phyloP scores from a whole-genome alignment of 768 basidiomycete species.

The Filobasidium floriforme region DNA sequence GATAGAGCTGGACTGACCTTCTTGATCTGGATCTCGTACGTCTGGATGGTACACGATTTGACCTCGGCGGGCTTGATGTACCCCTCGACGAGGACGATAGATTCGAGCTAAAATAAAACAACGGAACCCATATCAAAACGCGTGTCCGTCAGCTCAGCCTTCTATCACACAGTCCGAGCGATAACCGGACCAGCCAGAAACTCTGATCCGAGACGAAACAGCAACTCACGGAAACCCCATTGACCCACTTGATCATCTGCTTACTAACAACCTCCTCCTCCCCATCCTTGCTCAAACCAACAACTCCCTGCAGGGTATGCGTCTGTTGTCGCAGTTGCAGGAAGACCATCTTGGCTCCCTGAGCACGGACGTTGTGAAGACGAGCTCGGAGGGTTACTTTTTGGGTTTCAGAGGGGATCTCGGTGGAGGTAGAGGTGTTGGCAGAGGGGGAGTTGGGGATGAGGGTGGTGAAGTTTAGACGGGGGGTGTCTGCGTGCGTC shows the following conservation, averaged over 20 bases:
- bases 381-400: conserved; percentile 78
- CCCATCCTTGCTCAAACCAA: conserved; percentile 55
- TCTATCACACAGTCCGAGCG: too few relatives aligned
- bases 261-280: conserved; percentile 63
- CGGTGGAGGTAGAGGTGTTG: conserved; percentile 20
- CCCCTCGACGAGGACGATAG: conserved; percentile 85
- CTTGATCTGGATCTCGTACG: conserved; percentile 75
- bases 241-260: conserved; percentile 94
- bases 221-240: conserved; percentile 52
- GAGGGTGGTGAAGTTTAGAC: conserved; percentile 61
- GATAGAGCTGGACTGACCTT: conserved; percentile 54
- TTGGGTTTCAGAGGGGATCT: conserved; percentile 48
- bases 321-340: conserved; percentile 80
- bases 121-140: too few relatives aligned
- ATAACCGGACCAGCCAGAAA: too few relatives aligned
- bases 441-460: conserved; percentile 42
- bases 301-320: conserved; percentile 75
- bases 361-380: conserved; percentile 80
- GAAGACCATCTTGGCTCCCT: conserved; percentile 92
- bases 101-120: conserved; percentile 67
- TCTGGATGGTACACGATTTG: conserved; percentile 78
- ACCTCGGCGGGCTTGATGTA: conserved; percentile 70
- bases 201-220: background rate
- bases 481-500: conserved; percentile 47
- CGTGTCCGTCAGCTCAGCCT: conserved; percentile 9